phyloP scores from a whole-genome alignment of 2,329 filamentous ascomycete genomes.

The Stemphylium lycopersici region DNA sequence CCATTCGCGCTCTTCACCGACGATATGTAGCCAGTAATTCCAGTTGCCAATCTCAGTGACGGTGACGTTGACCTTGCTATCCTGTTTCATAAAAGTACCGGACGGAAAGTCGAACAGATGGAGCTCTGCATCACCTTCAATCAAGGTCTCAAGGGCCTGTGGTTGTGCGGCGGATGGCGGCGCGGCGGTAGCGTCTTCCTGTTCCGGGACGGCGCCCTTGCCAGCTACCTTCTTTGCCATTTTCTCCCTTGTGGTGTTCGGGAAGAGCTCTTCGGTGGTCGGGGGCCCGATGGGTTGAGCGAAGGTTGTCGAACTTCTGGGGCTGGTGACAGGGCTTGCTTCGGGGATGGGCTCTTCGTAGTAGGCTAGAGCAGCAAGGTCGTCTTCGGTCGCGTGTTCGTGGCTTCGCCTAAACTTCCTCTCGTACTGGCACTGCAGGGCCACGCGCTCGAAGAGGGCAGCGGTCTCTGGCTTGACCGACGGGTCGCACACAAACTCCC shows the following conservation, averaged over 20 bases:
- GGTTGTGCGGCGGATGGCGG: slow-evolving; percentile 68
- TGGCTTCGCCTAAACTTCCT: slow-evolving; percentile 85
- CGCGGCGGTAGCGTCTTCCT: slow-evolving; percentile 61
- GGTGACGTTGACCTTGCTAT: slow-evolving; percentile 73
- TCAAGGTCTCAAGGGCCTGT: slow-evolving; percentile 72
- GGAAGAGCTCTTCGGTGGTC: slow-evolving; percentile 43
- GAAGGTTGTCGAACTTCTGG: slow-evolving; percentile 48
- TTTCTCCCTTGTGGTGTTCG: slow-evolving; percentile 46
- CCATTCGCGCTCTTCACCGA: slow-evolving; percentile 78
- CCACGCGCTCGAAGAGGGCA: slow-evolving; percentile 78
- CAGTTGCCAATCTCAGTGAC: slow-evolving; percentile 88
- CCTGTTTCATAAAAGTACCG: slow-evolving; percentile 83
- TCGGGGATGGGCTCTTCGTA: slow-evolving; percentile 65
- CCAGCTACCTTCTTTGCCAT: slow-evolving; percentile 52
- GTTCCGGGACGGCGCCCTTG: slow-evolving; percentile 37
- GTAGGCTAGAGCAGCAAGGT: slow-evolving; percentile 85
- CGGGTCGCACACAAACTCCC: slow-evolving; percentile 92
- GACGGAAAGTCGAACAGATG: slow-evolving; percentile 92
- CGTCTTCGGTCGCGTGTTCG: slow-evolving; percentile 78
- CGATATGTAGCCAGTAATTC: slow-evolving; percentile 95
- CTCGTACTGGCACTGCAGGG: slow-evolving; percentile 96
- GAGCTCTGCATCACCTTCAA: slow-evolving; percentile 79
- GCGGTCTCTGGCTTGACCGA: slow-evolving; percentile 73
- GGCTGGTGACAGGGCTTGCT: slow-evolving; percentile 63
- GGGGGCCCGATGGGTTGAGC: slow-evolving; percentile 36